Conservation (phyloP, 1,284 basidiomycete genomes). For the Marasmius oreades region DNA sequence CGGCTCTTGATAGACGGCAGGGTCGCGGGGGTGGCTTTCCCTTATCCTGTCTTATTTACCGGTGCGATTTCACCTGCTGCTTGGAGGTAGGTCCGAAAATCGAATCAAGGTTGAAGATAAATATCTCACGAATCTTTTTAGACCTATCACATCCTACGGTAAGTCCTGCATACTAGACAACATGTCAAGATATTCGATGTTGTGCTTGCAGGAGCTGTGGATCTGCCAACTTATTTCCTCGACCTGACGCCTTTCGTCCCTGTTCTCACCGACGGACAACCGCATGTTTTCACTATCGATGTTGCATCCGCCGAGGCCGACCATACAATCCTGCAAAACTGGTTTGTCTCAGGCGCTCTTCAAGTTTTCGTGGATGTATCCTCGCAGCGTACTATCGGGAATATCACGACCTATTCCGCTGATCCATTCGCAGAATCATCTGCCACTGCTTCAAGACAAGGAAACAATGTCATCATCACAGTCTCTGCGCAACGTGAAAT, state of each 20-base stretch:
- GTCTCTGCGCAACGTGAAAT: conserved; percentile 53
- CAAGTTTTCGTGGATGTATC: conserved; percentile 69
- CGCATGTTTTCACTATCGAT: conserved; percentile 68
- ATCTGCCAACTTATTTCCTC: conserved; percentile 74
- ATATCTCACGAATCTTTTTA: background rate
- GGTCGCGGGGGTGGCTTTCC: conserved; percentile 62
- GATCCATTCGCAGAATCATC: conserved; percentile 53
- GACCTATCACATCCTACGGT: conserved; percentile 46
- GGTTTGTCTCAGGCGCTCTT: conserved; percentile 73
- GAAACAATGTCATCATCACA: conserved; percentile 51
- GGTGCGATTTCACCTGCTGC: conserved; percentile 60
- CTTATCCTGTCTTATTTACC: conserved; percentile 11
- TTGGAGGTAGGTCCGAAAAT: conserved; percentile 48
- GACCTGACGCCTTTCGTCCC: conserved; percentile 81
- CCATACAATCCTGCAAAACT: conserved; percentile 65
- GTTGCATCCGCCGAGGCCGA: conserved; percentile 70
- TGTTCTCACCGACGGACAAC: conserved; percentile 60
- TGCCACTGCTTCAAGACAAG: conserved; percentile 45
- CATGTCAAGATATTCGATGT: background rate
- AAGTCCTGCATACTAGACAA: background rate
- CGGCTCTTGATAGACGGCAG: conserved; percentile 69
- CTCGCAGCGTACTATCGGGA: conserved; percentile 59
- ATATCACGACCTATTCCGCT: conserved; percentile 56
- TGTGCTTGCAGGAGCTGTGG: conserved; percentile 46
- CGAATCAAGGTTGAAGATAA: background rate